Evolutionary conservation across 2,329 filamentous ascomycete genomes (phyloP).

Genomic region (Ascosphaera apis): DNA sequence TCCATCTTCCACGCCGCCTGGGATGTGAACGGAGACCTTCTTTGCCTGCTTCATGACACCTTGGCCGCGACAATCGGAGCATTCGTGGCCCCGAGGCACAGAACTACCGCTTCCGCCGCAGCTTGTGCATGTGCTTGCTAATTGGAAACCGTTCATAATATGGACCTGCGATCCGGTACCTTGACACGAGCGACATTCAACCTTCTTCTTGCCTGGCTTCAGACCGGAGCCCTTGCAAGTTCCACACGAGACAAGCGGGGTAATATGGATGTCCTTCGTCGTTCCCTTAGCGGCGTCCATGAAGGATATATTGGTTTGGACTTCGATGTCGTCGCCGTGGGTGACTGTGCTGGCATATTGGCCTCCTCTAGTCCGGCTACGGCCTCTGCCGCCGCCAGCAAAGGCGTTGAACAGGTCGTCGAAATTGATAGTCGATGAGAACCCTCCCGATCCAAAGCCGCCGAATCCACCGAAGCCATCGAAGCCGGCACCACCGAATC

Average conservation of each 20-base stretch:
- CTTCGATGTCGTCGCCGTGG: conserved; percentile 90
- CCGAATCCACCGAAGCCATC: conserved; percentile 30
- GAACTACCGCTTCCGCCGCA: conserved; percentile 60
- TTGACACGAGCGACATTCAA: conserved; percentile 55
- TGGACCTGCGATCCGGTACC: conserved; percentile 74
- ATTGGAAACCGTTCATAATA: conserved; percentile 85
- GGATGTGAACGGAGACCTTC: conserved; percentile 74
- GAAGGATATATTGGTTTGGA: conserved; percentile 80
- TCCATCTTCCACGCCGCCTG: conserved; percentile 84
- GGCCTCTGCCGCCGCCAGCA: conserved; percentile 33
- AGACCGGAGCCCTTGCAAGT: conserved; percentile 67
- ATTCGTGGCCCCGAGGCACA: conserved; percentile 61
- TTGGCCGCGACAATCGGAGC: conserved; percentile 53
- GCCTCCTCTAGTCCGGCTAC: conserved; percentile 31
- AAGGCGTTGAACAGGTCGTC: conserved; percentile 90
- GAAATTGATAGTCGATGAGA: conserved; percentile 73
- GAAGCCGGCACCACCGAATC: conserved; percentile 35
- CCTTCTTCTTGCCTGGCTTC: conserved; percentile 53
- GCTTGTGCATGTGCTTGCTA: conserved; percentile 65
- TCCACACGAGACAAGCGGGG: conserved; percentile 56
- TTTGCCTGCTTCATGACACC: conserved; percentile 67
- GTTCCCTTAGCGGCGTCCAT: conserved; percentile 89
- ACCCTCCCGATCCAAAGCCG: conserved; percentile 35
- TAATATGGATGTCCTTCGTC: conserved; percentile 67
- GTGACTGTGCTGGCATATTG: conserved; percentile 62